A percentile compares a stretch with the other conserved stretches of the same genome.
phyloP scores from a whole-genome alignment of 1,284 basidiomycete genomes.

The Ganoderma resinaceum region DNA sequence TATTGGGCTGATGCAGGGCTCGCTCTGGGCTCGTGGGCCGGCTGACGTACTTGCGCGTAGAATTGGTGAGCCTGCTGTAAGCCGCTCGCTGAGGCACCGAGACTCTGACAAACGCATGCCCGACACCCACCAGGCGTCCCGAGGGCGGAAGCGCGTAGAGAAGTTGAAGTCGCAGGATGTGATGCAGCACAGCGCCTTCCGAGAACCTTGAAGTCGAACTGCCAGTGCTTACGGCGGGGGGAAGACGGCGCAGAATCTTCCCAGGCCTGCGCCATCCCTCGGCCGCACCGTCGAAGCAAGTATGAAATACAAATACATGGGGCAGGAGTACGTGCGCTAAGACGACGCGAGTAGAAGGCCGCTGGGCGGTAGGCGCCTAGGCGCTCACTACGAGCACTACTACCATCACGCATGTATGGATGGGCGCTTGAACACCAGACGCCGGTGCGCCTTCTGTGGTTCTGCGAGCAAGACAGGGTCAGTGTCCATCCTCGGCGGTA shows the following conservation, averaged over 20 bases:
- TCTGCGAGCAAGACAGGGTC: background rate
- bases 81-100: background rate
- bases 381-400: background rate
- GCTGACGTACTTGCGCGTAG: background rate
- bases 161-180: background rate
- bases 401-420: background rate
- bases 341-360: background rate
- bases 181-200: slow-evolving; percentile 2
- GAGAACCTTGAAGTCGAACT: background rate
- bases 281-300: background rate
- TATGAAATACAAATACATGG: background rate
- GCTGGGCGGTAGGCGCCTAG: background rate
- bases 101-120: background rate
- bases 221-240: background rate
- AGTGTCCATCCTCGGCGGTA: background rate
- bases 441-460: background rate
- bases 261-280: slow-evolving; percentile 4
- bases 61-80: background rate
- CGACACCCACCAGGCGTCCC: background rate
- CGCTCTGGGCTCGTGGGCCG: background rate
- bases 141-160: background rate
- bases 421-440: background rate
- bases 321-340: background rate
- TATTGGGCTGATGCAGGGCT: background rate
- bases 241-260: background rate